These are phyloP conservation scores for Emergomyces africanus DNA, from an alignment of 2,329 filamentous ascomycete species.

Conservation along the genomic window DNA sequence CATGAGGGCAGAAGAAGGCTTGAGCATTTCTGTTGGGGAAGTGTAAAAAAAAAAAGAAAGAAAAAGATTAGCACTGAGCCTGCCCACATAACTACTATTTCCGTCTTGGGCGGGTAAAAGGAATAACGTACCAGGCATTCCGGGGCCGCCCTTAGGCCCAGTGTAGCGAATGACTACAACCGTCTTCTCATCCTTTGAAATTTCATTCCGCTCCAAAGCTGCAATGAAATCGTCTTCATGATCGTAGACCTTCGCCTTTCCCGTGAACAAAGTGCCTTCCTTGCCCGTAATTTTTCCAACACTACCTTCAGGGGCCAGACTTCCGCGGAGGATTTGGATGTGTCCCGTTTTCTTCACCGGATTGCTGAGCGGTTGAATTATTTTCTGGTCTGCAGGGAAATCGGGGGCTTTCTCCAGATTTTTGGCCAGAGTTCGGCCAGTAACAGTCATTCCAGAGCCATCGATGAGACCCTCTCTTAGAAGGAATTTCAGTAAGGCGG, in stretches of 20 bases:
- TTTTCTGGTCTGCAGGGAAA: constrained; percentile 56
- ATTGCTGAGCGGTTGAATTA: constrained; percentile 54
- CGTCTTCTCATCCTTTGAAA: constrained; percentile 64
- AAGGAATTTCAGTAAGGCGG: constrained; percentile 45
- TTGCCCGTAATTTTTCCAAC: constrained; percentile 70
- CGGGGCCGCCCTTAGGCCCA: constrained; percentile 59
- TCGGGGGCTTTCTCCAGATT: constrained; percentile 47
- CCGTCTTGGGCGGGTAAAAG: not conserved
- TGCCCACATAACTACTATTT: not conserved
- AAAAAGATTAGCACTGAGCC: not conserved
- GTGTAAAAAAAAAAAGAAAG: too few relatives aligned
- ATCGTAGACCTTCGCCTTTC: constrained; percentile 59
- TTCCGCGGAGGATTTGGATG: constrained; percentile 59
- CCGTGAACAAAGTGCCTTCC: constrained; percentile 54
- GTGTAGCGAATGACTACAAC: constrained; percentile 66
- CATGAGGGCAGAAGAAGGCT: constrained; percentile 61
- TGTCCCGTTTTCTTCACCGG: constrained; percentile 61
- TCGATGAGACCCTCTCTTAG: constrained; percentile 47
- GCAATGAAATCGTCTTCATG: constrained; percentile 56
- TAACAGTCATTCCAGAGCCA: constrained; percentile 48
- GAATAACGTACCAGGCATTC: constrained; percentile 42
- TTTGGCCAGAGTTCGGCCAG: constrained; percentile 45
- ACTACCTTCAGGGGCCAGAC: constrained; percentile 54
- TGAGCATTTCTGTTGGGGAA: constrained; percentile 48
- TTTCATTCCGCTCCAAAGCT: constrained; percentile 53